These are phyloP conservation scores for Fusarium sp. DNA, from an alignment of 2,329 filamentous ascomycete species.

Conservation along the genomic window DNA sequence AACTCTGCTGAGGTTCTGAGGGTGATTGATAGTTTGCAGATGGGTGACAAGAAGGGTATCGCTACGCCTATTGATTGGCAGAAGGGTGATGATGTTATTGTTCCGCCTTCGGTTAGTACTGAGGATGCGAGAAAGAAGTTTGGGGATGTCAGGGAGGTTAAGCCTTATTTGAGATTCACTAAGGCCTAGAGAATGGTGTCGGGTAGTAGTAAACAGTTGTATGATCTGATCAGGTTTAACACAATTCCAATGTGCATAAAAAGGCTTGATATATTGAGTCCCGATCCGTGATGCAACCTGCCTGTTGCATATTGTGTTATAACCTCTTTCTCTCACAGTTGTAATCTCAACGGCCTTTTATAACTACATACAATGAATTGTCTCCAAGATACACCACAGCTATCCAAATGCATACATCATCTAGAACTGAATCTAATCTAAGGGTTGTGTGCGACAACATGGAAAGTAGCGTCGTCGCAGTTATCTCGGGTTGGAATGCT, in stretches of 20 bases:
- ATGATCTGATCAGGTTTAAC: no score
- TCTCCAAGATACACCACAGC: not conserved
- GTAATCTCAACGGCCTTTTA: no score
- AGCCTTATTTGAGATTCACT: constrained; percentile 79
- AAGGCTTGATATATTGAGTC: no score
- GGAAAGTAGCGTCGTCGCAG: not conserved
- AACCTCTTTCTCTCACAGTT: no score
- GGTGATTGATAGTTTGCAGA: constrained; percentile 80
- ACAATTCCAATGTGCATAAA: no score
- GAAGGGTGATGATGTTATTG: constrained; percentile 88
- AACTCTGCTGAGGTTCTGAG: constrained; percentile 82
- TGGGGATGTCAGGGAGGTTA: constrained; percentile 74
- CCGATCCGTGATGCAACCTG: not conserved
- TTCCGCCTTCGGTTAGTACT: constrained; percentile 82
- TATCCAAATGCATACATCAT: not conserved
- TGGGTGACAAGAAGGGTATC: constrained; percentile 85
- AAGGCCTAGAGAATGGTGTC: not conserved
- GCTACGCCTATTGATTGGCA: constrained; percentile 91
- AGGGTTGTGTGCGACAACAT: not conserved
- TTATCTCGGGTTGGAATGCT: not conserved
- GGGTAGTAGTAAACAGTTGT: no score
- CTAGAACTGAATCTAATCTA: not conserved
- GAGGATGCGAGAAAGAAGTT: constrained; percentile 89
- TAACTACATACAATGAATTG: not conserved
- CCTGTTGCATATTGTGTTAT: not conserved